Percentiles rank a stretch among this genome's conserved stretches.
phyloP scores from a whole-genome alignment of 495 filamentous ascomycete genomes.

The Xylaria acuta region DNA sequence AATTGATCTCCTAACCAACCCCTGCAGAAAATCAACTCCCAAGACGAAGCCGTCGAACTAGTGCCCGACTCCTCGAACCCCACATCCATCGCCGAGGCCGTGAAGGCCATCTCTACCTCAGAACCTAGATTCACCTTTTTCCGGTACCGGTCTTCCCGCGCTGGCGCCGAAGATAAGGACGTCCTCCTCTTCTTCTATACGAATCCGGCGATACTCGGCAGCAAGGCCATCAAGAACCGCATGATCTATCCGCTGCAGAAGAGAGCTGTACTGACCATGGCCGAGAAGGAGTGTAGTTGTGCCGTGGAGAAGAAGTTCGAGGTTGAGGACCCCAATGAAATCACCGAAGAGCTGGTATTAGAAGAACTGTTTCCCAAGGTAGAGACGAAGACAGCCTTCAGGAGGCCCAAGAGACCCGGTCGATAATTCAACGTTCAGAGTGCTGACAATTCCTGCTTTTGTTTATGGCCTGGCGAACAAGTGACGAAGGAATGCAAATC shows the following conservation, averaged over 20 bases:
- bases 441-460: neutral
- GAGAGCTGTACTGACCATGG: conserved; percentile 69
- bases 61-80: conserved; percentile 60
- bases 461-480: neutral
- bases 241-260: conserved; percentile 95
- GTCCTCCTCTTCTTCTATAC: conserved; percentile 93
- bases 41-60: conserved; percentile 79
- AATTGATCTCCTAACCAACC: neutral
- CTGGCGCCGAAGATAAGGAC: conserved; percentile 59
- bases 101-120: conserved; percentile 73
- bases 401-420: conserved; percentile 89
- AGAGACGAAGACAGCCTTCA: conserved; percentile 75
- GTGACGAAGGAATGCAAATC: neutral
- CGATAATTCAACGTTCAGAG: conserved; percentile 38
- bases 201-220: conserved; percentile 71
- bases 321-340: conserved; percentile 71
- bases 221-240: conserved; percentile 81
- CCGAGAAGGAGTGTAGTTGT: conserved; percentile 72
- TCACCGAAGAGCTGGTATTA: conserved; percentile 71
- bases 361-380: conserved; percentile 79
- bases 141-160: conserved; percentile 61
- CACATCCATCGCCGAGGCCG: conserved; percentile 51
- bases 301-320: conserved; percentile 75
- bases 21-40: conserved; percentile 71
- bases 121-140: conserved; percentile 94